phyloP scores from a whole-genome alignment of 345 rosid genomes.

The Citrus medica region DNA sequence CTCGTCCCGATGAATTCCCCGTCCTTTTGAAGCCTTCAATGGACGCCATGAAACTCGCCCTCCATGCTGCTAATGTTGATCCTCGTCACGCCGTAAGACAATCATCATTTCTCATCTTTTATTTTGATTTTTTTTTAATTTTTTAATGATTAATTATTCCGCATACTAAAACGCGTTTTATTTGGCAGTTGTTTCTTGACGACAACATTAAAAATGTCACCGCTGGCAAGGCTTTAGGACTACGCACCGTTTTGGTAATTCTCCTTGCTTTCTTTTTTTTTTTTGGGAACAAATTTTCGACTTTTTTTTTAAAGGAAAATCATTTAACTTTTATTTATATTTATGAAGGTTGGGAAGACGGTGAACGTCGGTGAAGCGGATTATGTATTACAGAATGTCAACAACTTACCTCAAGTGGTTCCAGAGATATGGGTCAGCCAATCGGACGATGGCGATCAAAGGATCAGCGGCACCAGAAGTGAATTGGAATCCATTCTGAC shows the following conservation, averaged over 20 bases:
- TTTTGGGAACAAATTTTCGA: no score
- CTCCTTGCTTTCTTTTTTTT: background rate
- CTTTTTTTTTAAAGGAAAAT: background rate
- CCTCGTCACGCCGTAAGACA: constrained; percentile 59
- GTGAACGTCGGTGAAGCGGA: constrained; percentile 64
- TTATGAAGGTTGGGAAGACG: constrained; percentile 61
- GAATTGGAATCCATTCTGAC: constrained; percentile 46
- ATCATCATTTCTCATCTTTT: background rate
- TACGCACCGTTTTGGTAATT: constrained; percentile 65
- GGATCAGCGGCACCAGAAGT: constrained; percentile 39
- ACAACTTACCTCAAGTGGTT: constrained; percentile 43
- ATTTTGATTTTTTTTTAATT: background rate
- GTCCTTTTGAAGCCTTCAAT: constrained; percentile 76
- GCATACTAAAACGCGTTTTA: background rate
- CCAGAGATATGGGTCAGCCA: constrained; percentile 64
- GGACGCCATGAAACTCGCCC: constrained; percentile 72
- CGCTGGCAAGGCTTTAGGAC: constrained; percentile 75
- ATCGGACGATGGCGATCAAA: constrained; percentile 28
- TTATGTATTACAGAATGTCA: constrained; percentile 48
- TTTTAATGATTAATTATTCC: background rate
- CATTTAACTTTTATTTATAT: background rate
- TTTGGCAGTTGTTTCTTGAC: constrained; percentile 66
- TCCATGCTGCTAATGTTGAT: constrained; percentile 54
- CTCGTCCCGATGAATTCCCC: constrained; percentile 70
- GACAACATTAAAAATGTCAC: constrained; percentile 67